Evolutionary conservation across 2,329 filamentous ascomycete species (phyloP).

Genomic region (Microdochium trichocladiopsis): DNA sequence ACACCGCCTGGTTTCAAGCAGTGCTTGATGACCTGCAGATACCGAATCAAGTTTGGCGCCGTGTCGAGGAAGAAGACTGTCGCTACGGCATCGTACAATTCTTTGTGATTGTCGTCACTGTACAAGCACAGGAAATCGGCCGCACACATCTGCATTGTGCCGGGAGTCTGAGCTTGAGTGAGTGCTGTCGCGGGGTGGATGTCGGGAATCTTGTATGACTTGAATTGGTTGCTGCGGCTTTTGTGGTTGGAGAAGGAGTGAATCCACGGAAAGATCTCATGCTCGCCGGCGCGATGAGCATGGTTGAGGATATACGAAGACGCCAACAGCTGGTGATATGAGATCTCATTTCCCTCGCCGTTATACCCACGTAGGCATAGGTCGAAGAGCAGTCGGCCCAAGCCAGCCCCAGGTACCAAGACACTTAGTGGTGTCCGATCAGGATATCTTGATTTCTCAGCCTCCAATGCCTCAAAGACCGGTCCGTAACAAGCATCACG

Average conservation of each 20-base stretch:
- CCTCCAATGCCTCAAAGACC: constrained; percentile 57
- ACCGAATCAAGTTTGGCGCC: constrained; percentile 84
- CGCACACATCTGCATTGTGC: constrained; percentile 85
- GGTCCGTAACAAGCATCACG: constrained; percentile 71
- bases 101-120: constrained; percentile 50
- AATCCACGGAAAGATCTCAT: constrained; percentile 78
- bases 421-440: constrained; percentile 47
- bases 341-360: constrained; percentile 90
- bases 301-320: constrained; percentile 71
- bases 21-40: constrained; percentile 74
- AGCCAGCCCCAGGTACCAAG: constrained; percentile 81
- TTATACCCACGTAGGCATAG: constrained; percentile 66
- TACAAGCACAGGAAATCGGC: constrained; percentile 93
- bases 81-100: constrained; percentile 71
- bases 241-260: constrained; percentile 83
- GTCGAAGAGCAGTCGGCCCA: constrained; percentile 86
- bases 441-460: constrained; percentile 28
- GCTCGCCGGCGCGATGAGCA: constrained; percentile 51
- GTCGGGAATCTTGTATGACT: constrained; percentile 70
- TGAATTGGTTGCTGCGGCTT: constrained; percentile 67
- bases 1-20: constrained; percentile 73
- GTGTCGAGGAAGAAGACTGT: constrained; percentile 97
- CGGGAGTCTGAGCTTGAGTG: constrained; percentile 26
- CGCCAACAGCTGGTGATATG: constrained; percentile 90
- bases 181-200: constrained; percentile 61